Percentiles rank a stretch among this genome's conserved stretches.
phyloP scores from a whole-genome alignment of 139 green algal species.

The Yamagishiella unicocca region DNA sequence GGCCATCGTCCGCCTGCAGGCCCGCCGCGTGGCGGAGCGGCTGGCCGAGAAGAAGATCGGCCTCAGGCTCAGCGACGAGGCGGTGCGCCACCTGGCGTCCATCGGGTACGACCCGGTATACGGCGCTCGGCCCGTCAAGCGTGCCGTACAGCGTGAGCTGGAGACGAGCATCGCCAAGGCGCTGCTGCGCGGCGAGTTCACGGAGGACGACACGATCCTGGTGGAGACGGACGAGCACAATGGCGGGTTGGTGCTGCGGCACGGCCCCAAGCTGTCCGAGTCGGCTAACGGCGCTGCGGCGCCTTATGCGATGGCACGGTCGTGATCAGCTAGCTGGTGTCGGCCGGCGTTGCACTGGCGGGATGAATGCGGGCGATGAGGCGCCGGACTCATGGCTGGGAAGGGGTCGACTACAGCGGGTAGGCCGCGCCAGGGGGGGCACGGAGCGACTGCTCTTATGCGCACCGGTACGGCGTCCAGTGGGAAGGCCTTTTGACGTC shows the following conservation, averaged over 20 bases:
- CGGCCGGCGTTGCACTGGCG: too few species aligned
- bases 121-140: slow-evolving; percentile 93
- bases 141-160: slow-evolving; percentile 92
- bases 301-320: neutral
- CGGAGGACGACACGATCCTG: slow-evolving; percentile 63
- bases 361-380: too few species aligned
- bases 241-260: slow-evolving; percentile 47
- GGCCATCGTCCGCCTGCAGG: slow-evolving; percentile 82
- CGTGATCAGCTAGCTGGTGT: too few species aligned
- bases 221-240: slow-evolving; percentile 58
- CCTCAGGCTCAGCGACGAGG: slow-evolving; percentile 79
- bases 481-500: too few species aligned
- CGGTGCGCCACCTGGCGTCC: slow-evolving; percentile 83
- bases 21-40: slow-evolving; percentile 73
- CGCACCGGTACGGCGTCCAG: too few species aligned
- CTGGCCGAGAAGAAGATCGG: slow-evolving; percentile 95
- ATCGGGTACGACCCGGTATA: slow-evolving; percentile 91
- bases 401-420: too few species aligned
- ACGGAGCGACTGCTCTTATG: too few species aligned
- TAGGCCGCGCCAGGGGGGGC: too few species aligned
- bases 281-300: neutral
- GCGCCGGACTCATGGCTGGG: too few species aligned
- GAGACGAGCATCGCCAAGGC: slow-evolving; percentile 89
- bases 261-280: slow-evolving; percentile 42
- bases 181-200: slow-evolving; percentile 71